Base-by-base conservation (phyloP, 75 land plant species). In the Picea glauca region DNA sequence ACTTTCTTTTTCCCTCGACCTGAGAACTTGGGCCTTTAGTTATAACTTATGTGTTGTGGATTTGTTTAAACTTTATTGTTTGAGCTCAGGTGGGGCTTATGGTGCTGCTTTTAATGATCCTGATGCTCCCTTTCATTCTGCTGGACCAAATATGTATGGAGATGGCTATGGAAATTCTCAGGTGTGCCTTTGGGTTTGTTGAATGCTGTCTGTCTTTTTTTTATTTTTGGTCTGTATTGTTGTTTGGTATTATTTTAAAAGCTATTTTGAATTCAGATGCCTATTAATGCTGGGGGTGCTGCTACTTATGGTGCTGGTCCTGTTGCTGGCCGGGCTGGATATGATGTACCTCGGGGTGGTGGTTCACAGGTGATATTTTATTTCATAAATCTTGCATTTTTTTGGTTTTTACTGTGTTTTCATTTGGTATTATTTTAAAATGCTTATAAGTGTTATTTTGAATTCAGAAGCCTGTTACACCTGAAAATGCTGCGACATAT, bases 91-190 rank as follows among this genome's bases (percentile, higher is more conserved):
- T 82, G 87, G 54, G 0, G 72, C 80, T 60, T 90, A 90, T 83
- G 86, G 86, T 23, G 54, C 84, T 79, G 80, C 75, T 15, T 81
- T 77, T 70, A 84, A 80, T 33, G 91, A 86, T 81, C 79, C 61
- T 20, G 84, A 82, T 54, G 62, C 81, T 61, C 78, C 83, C 62
- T 75, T 35, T 4, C 77, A 80, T 75, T 54, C 84, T 74, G 61
- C 62, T 40, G 90, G 88, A 15, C 83, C 84, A 61, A 83, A 62
- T 79, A 33, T 83, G 58, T 88, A 81, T 80, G 90, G 83, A 81
- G 86, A 86, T 81, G 81, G 83, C 59, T 88, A 83, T 72, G 78
- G 78, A 15, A 81, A 58, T 83, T 74, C 82, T 43, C 87, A 83
- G 85, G 90, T 84, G 13, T 43, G 66, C 38, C 35, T 43, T 43